Evolutionary conservation across 2,329 filamentous ascomycete genomes (phyloP), one percentile per base, ranked within the genome.

Genomic region (Botrytis galanthina): DNA sequence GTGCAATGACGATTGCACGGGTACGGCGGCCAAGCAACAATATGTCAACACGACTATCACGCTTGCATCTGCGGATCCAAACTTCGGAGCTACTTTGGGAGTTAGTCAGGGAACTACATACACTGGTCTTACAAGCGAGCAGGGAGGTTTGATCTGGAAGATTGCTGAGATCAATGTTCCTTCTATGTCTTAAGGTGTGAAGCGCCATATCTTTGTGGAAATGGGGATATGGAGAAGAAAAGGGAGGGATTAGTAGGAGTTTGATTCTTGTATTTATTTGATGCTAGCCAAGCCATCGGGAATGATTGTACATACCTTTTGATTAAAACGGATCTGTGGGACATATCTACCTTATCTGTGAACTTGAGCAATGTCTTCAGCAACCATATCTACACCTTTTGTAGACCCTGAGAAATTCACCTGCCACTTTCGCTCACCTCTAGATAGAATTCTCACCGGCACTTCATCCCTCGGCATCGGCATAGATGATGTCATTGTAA

Each of bases 21-120:
- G 81, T n/a, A 84, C 83, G n/a, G 76, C 82, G 42, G 79, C 80
- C 9, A 75, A 79, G 8, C 83, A 84, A 77, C 77, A 79, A 26
- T 84, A 84, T 75, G 71, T 80, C 59, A 81, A 83, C 73, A 84
- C 82, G 1, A 77, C 77, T n/a, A 82, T 84, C 72, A 84, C 82
- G 26, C 79, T 84, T 8, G 80, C 79, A 1, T 75, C 76, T 8
- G 79, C 81, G 0, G 83, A 82, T 73, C 76, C 77, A 35, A 75
- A 76, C 12, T 83, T 81, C 68, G 78, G 78, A 54, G 73, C 75
- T 32, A 82, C 79, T 8, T 75, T 81, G 37, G 73, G 75, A 10
- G 73, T 75, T n/a, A 78, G 76, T 63, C 74, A 74, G 7, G 82
- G 82, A 42, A 81, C 81, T 3, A 82, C 78, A 0, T 83, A 83